These are phyloP conservation scores for Trichoderma lentiforme DNA, from an alignment of 2,329 filamentous ascomycete species.

Conservation along the genomic window DNA sequence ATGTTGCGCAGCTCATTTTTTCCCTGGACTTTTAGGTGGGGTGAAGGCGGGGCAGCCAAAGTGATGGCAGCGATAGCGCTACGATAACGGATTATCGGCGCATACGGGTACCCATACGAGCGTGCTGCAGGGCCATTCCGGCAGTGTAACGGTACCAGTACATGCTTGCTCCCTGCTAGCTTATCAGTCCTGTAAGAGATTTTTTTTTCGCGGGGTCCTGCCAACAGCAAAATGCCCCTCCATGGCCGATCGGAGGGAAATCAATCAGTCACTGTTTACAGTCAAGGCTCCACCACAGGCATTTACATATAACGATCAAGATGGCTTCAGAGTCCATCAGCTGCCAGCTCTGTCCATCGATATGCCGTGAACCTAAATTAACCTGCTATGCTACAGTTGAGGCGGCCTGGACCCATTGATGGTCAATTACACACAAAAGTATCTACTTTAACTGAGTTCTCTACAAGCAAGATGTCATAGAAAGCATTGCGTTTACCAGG, in stretches of 20 bases:
- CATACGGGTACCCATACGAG: not conserved
- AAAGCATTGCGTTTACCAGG: slow-evolving; percentile 76
- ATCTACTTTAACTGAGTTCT: slow-evolving; percentile 76
- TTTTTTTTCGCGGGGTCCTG: slow-evolving; percentile 6
- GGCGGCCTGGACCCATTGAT: slow-evolving; percentile 83
- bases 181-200: not conserved
- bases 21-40: slow-evolving; percentile 3
- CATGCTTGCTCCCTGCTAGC: not conserved
- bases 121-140: not conserved
- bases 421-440: slow-evolving; percentile 75
- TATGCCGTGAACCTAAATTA: not conserved
- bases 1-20: slow-evolving; percentile 11
- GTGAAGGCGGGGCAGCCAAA: slow-evolving; percentile 12
- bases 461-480: slow-evolving; percentile 76
- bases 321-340: slow-evolving; percentile 27
- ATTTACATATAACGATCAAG: not conserved
- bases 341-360: no score
- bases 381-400: slow-evolving; percentile 31
- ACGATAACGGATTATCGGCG: slow-evolving; percentile 4
- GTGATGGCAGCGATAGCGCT: not conserved
- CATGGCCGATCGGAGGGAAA: slow-evolving; percentile 2
- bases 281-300: not conserved
- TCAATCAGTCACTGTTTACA: not conserved
- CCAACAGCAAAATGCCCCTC: slow-evolving; percentile 5
- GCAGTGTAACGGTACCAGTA: not conserved